Evolutionary conservation across 139 green algal species (phyloP).

Genomic region (Chlamydomonas sp.): DNA sequence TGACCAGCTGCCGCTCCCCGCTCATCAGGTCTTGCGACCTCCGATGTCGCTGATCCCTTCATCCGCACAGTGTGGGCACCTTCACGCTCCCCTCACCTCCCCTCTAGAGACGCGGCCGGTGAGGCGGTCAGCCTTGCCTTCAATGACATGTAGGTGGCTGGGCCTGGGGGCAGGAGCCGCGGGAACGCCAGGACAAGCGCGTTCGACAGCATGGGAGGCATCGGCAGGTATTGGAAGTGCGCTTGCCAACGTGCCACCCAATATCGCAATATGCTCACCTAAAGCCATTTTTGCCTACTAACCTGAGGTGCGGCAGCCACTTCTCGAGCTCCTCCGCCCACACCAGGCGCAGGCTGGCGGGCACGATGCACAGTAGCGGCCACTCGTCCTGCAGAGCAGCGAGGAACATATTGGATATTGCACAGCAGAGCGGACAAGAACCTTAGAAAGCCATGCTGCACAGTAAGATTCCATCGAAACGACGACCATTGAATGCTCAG

Average conservation of each 20-base stretch:
- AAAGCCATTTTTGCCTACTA: background rate
- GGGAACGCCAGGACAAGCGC: background rate
- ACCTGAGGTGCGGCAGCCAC: conserved; percentile 87
- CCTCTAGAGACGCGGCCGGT: background rate
- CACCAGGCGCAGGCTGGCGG: conserved; percentile 87
- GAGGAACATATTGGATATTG: background rate
- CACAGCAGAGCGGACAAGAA: too few species aligned
- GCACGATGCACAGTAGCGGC: conserved; percentile 91
- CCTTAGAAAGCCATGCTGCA: too few species aligned
- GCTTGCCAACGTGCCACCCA: too few species aligned
- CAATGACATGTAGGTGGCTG: conserved; percentile 73
- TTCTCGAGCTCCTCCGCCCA: conserved; percentile 97
- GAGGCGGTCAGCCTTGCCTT: conserved; percentile 69
- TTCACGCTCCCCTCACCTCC: background rate
- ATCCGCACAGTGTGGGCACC: background rate
- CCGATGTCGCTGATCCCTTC: background rate
- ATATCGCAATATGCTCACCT: too few species aligned
- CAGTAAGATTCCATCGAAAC: background rate
- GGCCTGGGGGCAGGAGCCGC: background rate
- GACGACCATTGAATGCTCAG: background rate
- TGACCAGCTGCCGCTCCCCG: too few species aligned
- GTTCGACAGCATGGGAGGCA: background rate
- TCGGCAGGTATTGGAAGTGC: too few species aligned
- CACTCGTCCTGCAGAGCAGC: conserved; percentile 78
- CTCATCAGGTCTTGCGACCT: too few species aligned